These are phyloP conservation scores for Talaromyces sp. DNA, from an alignment of 2,329 filamentous ascomycete species.

Conservation along the genomic window DNA sequence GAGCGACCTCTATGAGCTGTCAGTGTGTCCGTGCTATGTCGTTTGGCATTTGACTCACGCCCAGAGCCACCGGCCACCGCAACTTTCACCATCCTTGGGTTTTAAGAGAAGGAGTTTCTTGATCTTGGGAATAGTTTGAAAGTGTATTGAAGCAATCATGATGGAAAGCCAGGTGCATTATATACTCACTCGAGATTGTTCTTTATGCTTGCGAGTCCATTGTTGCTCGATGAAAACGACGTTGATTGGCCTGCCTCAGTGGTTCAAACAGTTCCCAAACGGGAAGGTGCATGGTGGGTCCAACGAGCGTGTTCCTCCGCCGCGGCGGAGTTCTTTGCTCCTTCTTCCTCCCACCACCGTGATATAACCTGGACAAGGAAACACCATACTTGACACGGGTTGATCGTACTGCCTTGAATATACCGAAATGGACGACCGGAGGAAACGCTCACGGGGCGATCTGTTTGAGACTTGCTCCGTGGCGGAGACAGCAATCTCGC, in stretches of 20 bases:
- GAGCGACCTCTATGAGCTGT: neutral
- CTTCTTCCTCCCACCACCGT: neutral
- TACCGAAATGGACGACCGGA: neutral
- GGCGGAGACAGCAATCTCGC: neutral
- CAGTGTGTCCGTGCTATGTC: neutral
- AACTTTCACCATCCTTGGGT: slow-evolving; percentile 7
- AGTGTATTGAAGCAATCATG: neutral
- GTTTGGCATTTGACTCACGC: neutral
- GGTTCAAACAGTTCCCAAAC: neutral
- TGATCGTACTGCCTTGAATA: neutral
- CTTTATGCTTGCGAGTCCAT: neutral
- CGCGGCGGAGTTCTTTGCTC: slow-evolving; percentile 5
- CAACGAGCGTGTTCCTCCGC: neutral
- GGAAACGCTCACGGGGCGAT: neutral
- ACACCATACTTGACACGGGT: neutral
- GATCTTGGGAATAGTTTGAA: neutral
- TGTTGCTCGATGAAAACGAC: neutral
- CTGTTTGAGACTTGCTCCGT: neutral
- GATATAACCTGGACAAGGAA: neutral
- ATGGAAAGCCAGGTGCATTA: neutral
- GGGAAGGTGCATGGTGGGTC: neutral
- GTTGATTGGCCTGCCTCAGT: neutral
- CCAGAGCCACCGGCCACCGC: slow-evolving; percentile 13
- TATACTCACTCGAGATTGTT: neutral
- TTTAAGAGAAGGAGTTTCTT: neutral